A percentile compares a stretch with the other conserved stretches of the same genome.
These are phyloP conservation scores for Fusarium setosum DNA, from an alignment of 2,329 filamentous ascomycete species.

Conservation along the genomic window DNA sequence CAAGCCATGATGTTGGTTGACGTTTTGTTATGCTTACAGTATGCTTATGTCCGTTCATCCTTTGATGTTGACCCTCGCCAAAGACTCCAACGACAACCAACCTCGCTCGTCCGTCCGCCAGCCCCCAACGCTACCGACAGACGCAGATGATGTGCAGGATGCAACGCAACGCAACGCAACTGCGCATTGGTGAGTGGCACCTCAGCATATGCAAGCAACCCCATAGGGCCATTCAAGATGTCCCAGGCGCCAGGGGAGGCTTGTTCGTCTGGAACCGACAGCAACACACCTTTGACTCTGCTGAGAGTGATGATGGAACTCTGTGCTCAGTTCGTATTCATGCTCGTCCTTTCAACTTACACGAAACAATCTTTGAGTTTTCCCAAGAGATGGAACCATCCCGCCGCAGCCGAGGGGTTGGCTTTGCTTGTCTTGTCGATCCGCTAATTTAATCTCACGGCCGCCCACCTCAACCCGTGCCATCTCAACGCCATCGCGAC, in stretches of 20 bases:
- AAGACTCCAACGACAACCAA: background rate
- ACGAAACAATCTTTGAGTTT: background rate
- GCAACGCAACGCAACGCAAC: slow-evolving; percentile 4
- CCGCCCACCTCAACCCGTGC: background rate
- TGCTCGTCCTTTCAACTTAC: background rate
- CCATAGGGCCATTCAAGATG: background rate
- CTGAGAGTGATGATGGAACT: background rate
- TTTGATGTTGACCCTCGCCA: background rate
- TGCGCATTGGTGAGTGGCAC: background rate
- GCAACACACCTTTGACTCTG: background rate
- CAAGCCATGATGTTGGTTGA: background rate
- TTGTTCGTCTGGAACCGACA: background rate
- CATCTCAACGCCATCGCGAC: slow-evolving; percentile 8
- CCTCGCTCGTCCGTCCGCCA: no score
- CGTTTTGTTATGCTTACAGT: background rate
- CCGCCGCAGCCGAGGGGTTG: slow-evolving; percentile 10
- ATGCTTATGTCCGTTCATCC: background rate
- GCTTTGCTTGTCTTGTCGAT: slow-evolving; percentile 14
- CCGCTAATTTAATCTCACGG: slow-evolving; percentile 4
- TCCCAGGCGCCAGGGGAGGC: background rate
- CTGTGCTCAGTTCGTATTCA: background rate
- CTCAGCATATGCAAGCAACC: background rate
- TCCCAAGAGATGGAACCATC: background rate
- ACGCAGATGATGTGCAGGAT: slow-evolving; percentile 28
- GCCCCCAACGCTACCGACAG: slow-evolving; percentile 8